These are phyloP conservation scores for Westerdykella aurantiaca DNA, from an alignment of 2,329 filamentous ascomycete genomes.

Conservation along the genomic window DNA sequence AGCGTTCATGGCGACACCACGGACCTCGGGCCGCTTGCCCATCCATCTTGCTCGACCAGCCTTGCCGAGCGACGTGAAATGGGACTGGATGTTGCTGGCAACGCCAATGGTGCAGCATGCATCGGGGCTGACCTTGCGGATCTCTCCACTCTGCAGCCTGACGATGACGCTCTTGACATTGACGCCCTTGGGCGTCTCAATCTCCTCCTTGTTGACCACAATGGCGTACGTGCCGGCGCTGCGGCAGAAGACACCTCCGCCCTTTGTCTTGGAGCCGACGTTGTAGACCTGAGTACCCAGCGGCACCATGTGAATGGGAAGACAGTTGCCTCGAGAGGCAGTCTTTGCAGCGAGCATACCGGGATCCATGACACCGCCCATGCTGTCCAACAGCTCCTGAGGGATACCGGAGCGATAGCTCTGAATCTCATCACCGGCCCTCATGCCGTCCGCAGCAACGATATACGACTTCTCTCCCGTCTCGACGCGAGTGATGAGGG, in stretches of 20 bases:
- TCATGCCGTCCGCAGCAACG: constrained; percentile 88
- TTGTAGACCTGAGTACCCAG: constrained; percentile 91
- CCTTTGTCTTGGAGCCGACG: constrained; percentile 67
- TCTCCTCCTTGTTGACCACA: constrained; percentile 80
- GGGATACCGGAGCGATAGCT: constrained; percentile 90
- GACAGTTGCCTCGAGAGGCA: constrained; percentile 87
- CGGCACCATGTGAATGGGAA: constrained; percentile 93
- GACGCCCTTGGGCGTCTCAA: constrained; percentile 53
- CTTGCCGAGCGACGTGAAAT: constrained; percentile 88
- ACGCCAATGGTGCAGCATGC: constrained; percentile 93
- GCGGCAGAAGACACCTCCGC: constrained; percentile 83
- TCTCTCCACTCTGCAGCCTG: constrained; percentile 84
- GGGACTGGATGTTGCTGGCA: constrained; percentile 86
- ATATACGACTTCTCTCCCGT: constrained; percentile 82
- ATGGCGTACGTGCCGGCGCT: constrained; percentile 90
- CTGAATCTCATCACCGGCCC: constrained; percentile 84
- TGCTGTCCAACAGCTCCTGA: constrained; percentile 74
- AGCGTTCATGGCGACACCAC: constrained; percentile 98
- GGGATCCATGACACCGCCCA: constrained; percentile 89
- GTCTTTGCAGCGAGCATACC: constrained; percentile 95
- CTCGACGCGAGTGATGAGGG: constrained; percentile 69
- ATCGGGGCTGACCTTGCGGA: constrained; percentile 81
- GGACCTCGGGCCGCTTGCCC: constrained; percentile 88
- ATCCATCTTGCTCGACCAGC: constrained; percentile 90
- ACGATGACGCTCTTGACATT: constrained; percentile 72